A percentile compares a stretch with the other conserved stretches of the same genome.
Conservation (phyloP, 495 filamentous ascomycete genomes). For the Aspergillus carlsbadensis region DNA sequence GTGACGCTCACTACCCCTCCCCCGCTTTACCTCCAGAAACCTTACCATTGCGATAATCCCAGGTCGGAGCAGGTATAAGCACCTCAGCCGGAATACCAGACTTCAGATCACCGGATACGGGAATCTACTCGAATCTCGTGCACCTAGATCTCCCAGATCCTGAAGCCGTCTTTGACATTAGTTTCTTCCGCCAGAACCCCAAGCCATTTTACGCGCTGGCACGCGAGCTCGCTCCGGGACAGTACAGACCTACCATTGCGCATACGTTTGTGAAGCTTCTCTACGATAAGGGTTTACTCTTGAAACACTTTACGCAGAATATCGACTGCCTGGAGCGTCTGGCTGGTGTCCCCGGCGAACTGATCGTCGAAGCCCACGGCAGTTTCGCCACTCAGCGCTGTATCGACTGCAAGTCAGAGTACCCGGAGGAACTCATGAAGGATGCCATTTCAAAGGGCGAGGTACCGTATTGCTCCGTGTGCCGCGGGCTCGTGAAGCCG, state of each 20-base stretch:
- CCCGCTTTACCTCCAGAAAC: not conserved
- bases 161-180: conserved; percentile 76
- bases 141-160: conserved; percentile 80
- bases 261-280: conserved; percentile 78
- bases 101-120: conserved; percentile 80
- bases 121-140: conserved; percentile 86
- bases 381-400: conserved; percentile 88
- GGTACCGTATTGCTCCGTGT: conserved; percentile 69
- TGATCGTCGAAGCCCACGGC: conserved; percentile 91
- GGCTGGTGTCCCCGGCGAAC: conserved; percentile 77
- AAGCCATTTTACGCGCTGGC: conserved; percentile 89
- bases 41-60: not conserved
- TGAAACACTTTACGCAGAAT: conserved; percentile 94
- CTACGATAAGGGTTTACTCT: conserved; percentile 70
- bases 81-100: conserved; percentile 89
- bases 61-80: conserved; percentile 58
- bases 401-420: conserved; percentile 77
- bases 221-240: conserved; percentile 88
- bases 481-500: conserved; percentile 85
- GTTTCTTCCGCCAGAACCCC: conserved; percentile 81
- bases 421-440: conserved; percentile 71
- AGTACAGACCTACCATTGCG: conserved; percentile 80
- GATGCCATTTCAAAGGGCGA: conserved; percentile 57
- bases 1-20: conserved; percentile 6
- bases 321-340: conserved; percentile 91